Percentiles rank a stretch among this genome's conserved stretches.
These are phyloP conservation scores for Diplogelasinospora grovesii DNA, from an alignment of 495 filamentous ascomycete species.

Conservation along the genomic window DNA sequence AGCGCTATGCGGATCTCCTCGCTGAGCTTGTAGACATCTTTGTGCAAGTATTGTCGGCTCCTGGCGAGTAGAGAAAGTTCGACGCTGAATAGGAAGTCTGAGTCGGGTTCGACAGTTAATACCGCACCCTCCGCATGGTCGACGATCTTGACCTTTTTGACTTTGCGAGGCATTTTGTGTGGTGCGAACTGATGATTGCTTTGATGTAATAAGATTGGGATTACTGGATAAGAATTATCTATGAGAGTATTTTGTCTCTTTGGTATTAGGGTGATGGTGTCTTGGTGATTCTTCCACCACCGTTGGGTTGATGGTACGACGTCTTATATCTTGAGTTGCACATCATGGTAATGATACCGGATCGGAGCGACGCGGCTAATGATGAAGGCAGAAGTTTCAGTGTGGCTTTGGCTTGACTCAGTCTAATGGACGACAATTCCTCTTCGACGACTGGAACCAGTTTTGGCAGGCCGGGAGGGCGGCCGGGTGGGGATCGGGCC, in stretches of 20 bases:
- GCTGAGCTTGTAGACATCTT: slow-evolving; percentile 6
- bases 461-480: slow-evolving; percentile 1
- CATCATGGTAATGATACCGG: not conserved
- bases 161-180: slow-evolving; percentile 9
- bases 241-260: no score
- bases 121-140: no score
- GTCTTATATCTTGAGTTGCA: not conserved
- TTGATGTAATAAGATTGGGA: no score
- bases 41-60: slow-evolving; percentile 21
- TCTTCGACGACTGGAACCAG: no score
- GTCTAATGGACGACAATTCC: not conserved
- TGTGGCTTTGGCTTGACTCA: not conserved
- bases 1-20: slow-evolving; percentile 20
- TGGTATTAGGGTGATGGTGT: no score
- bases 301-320: not conserved
- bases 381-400: not conserved
- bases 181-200: not conserved
- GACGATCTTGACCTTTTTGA: not conserved
- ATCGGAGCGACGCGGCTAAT: not conserved
- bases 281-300: no score
- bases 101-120: not conserved
- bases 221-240: no score
- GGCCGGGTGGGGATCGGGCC: slow-evolving; percentile 2
- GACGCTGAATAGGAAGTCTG: slow-evolving; percentile 24
- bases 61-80: slow-evolving; percentile 22